phyloP scores from a whole-genome alignment of 208 protist genomes.

The Tritrichomonas foetus region DNA sequence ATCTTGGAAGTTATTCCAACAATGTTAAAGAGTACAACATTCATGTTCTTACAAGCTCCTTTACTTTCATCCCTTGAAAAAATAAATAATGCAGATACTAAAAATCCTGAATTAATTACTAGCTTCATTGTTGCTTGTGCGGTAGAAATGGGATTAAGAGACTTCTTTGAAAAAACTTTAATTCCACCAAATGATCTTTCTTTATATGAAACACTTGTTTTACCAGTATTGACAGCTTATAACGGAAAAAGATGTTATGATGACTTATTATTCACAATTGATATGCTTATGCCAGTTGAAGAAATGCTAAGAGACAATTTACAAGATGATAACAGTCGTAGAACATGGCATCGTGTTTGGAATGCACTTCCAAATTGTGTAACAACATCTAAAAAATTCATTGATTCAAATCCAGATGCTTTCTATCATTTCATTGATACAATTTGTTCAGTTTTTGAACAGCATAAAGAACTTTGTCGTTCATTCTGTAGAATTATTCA shows the following conservation, averaged over 20 bases:
- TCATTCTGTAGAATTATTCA: background rate
- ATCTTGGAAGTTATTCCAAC: background rate
- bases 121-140: background rate
- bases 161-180: background rate
- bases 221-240: background rate
- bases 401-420: background rate
- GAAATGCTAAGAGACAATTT: background rate
- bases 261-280: background rate
- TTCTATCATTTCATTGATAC: background rate
- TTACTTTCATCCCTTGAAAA: background rate
- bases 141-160: background rate
- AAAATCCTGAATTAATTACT: background rate
- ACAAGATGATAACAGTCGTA: background rate
- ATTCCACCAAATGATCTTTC: background rate
- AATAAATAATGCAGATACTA: background rate
- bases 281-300: background rate
- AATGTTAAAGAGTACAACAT: background rate
- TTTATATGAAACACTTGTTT: background rate
- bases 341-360: background rate
- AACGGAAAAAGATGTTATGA: background rate
- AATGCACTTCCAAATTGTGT: conserved; percentile 12
- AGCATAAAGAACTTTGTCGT: background rate
- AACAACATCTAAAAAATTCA: background rate
- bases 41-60: background rate
- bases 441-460: background rate